These are phyloP conservation scores for Cutaneotrichosporon daszewskae DNA, from an alignment of 1,284 basidiomycete genomes.

Conservation along the genomic window DNA sequence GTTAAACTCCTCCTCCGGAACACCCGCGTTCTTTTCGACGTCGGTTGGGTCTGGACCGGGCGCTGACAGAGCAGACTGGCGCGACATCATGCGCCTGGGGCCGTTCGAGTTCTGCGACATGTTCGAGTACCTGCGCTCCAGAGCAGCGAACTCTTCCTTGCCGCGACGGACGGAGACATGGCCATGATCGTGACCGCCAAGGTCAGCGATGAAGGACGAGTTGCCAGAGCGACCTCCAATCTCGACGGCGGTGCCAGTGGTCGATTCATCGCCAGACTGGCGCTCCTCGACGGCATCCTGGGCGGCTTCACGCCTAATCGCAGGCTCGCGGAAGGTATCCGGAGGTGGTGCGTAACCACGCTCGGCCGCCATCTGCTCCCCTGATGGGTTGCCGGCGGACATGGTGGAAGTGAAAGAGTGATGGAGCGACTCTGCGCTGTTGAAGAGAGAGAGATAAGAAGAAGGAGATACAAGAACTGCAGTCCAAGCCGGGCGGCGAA, in stretches of 20 bases:
- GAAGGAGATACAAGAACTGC: too few relatives aligned
- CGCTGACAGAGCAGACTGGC: conserved; percentile 13
- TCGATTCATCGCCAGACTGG: too few relatives aligned
- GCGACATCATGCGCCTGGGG: conserved; percentile 25
- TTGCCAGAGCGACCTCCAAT: conserved; percentile 4
- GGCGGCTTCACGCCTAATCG: too few relatives aligned
- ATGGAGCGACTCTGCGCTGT: too few relatives aligned
- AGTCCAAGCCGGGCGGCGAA: too few relatives aligned
- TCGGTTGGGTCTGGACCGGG: conserved; percentile 19
- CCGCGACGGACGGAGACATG: conserved; percentile 35
- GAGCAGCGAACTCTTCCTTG: conserved; percentile 39
- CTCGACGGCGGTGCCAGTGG: conserved; percentile 1
- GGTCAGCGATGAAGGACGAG: conserved; percentile 34
- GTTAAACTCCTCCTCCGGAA: conserved; percentile 37
- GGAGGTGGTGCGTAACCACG: too few relatives aligned
- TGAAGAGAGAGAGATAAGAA: too few relatives aligned
- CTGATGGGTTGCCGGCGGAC: too few relatives aligned
- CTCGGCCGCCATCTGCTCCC: too few relatives aligned
- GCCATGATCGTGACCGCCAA: conserved; percentile 19
- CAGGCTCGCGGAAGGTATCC: too few relatives aligned
- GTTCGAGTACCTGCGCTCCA: conserved; percentile 38
- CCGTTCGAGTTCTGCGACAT: conserved; percentile 34
- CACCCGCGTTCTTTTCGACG: conserved; percentile 26
- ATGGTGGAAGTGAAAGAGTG: too few relatives aligned
- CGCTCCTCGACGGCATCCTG: too few relatives aligned